Evolutionary conservation across 2,329 filamentous ascomycete genomes (phyloP).

Genomic region (Mariannaea elegans): DNA sequence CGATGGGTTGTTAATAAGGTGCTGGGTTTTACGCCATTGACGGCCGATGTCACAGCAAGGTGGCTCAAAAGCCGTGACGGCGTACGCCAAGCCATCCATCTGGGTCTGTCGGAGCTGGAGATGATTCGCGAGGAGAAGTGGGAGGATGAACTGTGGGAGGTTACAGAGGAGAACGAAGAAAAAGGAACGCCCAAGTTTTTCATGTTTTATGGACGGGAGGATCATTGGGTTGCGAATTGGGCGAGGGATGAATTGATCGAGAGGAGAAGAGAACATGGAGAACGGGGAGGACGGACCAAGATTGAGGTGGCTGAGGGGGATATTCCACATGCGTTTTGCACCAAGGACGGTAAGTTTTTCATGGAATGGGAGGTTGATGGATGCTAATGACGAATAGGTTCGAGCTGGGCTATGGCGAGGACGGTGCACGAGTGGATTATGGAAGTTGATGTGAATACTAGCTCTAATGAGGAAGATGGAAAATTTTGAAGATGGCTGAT

Average conservation of each 20-base stretch:
- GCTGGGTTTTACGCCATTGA: constrained; percentile 58
- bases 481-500: not conserved
- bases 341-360: constrained; percentile 46
- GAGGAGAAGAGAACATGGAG: constrained; percentile 44
- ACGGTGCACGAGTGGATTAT: constrained; percentile 42
- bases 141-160: constrained; percentile 68
- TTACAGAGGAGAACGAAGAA: constrained; percentile 27
- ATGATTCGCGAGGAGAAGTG: constrained; percentile 67
- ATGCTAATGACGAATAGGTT: constrained; percentile 29
- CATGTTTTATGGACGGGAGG: constrained; percentile 67
- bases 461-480: not conserved
- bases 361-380: not conserved
- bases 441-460: constrained; percentile 35
- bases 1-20: constrained; percentile 53
- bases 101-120: constrained; percentile 69
- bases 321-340: constrained; percentile 70
- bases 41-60: constrained; percentile 58
- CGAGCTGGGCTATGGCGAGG: constrained; percentile 42
- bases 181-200: constrained; percentile 58
- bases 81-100: constrained; percentile 66
- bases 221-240: constrained; percentile 69
- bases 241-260: constrained; percentile 66
- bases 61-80: constrained; percentile 67
- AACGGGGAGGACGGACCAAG: constrained; percentile 51
- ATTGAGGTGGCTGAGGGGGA: constrained; percentile 64